phyloP scores from a whole-genome alignment of 257 asterid species.

The Cinchona pubescens region DNA sequence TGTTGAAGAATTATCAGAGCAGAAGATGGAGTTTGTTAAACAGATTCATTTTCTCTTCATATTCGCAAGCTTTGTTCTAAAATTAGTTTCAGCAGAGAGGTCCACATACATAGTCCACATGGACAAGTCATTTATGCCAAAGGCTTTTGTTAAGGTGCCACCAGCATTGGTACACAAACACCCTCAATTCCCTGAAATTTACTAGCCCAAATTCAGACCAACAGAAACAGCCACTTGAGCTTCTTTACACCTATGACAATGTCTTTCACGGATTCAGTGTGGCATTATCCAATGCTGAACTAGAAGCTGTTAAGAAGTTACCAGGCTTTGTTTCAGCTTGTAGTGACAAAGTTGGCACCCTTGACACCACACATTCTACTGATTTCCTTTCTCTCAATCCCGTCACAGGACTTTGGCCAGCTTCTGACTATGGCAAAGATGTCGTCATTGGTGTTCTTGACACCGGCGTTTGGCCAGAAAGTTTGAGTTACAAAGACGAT shows the following conservation, averaged over 20 bases:
- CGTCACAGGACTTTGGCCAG: slow-evolving; percentile 55
- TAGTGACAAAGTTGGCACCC: slow-evolving; percentile 25
- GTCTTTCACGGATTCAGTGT: slow-evolving; percentile 50
- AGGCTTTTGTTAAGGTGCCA: slow-evolving; percentile 21
- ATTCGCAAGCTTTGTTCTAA: not conserved
- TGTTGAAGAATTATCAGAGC: not conserved
- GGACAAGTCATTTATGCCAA: slow-evolving; percentile 48
- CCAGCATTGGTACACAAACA: slow-evolving; percentile 35
- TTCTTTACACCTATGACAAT: slow-evolving; percentile 41
- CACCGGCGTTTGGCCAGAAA: slow-evolving; percentile 61
- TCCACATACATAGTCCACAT: slow-evolving; percentile 40
- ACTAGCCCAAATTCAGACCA: not conserved
- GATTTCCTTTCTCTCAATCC: slow-evolving; percentile 46
- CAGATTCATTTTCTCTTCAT: slow-evolving; percentile 21
- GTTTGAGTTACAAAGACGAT: slow-evolving; percentile 48
- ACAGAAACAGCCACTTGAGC: not conserved
- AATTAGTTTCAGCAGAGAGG: slow-evolving; percentile 19
- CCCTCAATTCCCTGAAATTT: slow-evolving; percentile 22
- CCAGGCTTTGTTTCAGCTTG: slow-evolving; percentile 44
- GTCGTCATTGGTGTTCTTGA: slow-evolving; percentile 57
- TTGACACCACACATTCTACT: slow-evolving; percentile 49
- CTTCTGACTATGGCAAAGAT: slow-evolving; percentile 46
- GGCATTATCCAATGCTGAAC: slow-evolving; percentile 30
- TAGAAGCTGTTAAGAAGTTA: slow-evolving; percentile 22
- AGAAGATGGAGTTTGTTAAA: slow-evolving; percentile 7